These are phyloP conservation scores for Leptosphaerulina australis DNA, from an alignment of 2,329 filamentous ascomycete genomes.

Conservation along the genomic window DNA sequence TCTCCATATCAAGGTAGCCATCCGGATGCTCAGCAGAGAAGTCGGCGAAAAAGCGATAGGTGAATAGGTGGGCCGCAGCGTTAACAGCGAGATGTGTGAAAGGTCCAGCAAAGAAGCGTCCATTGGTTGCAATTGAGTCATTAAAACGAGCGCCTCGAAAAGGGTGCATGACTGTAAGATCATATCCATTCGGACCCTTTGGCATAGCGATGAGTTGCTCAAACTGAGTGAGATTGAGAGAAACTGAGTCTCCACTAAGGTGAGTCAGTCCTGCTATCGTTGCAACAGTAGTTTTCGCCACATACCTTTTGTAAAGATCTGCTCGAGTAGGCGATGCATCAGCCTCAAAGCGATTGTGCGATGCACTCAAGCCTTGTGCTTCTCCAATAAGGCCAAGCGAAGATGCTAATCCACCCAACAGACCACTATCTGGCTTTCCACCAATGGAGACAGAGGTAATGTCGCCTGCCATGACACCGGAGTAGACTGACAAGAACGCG, in stretches of 20 bases:
- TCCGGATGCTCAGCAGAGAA: constrained; percentile 48
- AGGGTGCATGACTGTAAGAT: constrained; percentile 9
- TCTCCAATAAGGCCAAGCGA: constrained; percentile 25
- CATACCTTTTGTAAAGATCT: constrained; percentile 31
- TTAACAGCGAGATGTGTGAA: constrained; percentile 4
- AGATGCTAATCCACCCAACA: constrained; percentile 24
- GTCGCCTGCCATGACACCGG: constrained; percentile 40
- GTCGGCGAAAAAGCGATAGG: constrained; percentile 41
- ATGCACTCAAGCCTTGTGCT: constrained; percentile 32
- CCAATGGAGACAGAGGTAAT: constrained; percentile 59
- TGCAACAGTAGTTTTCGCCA: no score
- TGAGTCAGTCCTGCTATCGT: no score
- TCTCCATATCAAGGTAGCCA: constrained; percentile 45
- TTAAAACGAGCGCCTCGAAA: constrained; percentile 26
- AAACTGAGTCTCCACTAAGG: constrained; percentile 4
- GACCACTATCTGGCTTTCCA: constrained; percentile 42
- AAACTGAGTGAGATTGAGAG: constrained; percentile 3
- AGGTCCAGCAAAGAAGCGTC: constrained; percentile 3
- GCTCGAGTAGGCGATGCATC: constrained; percentile 42
- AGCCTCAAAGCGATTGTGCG: constrained; percentile 46
- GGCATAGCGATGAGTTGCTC: constrained; percentile 12
- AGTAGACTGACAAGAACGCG: constrained; percentile 41
- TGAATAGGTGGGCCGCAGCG: constrained; percentile 18
- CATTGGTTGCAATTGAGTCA: constrained; percentile 5
- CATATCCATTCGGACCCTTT: constrained; percentile 11